Base-by-base conservation (phyloP, 139 green algal genomes). In the Chlorella sp. region DNA sequence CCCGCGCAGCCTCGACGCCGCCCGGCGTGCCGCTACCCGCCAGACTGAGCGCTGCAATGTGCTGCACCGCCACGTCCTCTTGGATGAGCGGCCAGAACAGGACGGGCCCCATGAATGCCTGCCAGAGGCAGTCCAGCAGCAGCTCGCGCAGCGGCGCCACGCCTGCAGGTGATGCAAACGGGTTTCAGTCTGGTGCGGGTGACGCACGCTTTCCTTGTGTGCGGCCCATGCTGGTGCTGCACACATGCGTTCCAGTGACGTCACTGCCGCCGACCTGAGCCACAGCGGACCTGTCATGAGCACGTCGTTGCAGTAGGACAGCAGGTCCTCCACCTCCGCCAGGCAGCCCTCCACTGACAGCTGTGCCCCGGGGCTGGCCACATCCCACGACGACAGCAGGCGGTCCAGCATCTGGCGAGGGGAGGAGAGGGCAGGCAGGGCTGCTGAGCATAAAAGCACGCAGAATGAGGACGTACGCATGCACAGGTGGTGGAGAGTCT, bases 281-380 rank as follows among this genome's bases (percentile, higher is more conserved):
- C n/a, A n/a, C n/a, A n/a, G 1, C 86, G 36, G 47, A 95, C 94
- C 94, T 84, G 93, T 91, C 70, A 69, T 73, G 20, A 98, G 91
- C 38, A 99, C 91, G 88, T 99, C 97, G 69, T 95, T 97, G 88
- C 91, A 95, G 90, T 99, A 99, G 26, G 93, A 96, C 16, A 99
- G 78, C 73, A 98, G 86, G 86, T 99, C 97, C 85, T 98, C 96
- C 20, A 98, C 89, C 87, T 99, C 97, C 1, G 95, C 95, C 41
- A 99, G 88, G 51, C 92, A 88, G 0, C 89, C 94, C 80, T 99
- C 96, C 26, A 99, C 82, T 7, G 83, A 67, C 4, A 87, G 88
- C 72, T 93, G 82, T 41, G 86, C 85, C 36, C 83, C 78, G 0
- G 81, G 67, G 30, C 74, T 85, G 64, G 86, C 78, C 17, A 74